Evolutionary conservation across 2,329 filamentous ascomycete genomes (phyloP).

Genomic region (Fusarium sp.): DNA sequence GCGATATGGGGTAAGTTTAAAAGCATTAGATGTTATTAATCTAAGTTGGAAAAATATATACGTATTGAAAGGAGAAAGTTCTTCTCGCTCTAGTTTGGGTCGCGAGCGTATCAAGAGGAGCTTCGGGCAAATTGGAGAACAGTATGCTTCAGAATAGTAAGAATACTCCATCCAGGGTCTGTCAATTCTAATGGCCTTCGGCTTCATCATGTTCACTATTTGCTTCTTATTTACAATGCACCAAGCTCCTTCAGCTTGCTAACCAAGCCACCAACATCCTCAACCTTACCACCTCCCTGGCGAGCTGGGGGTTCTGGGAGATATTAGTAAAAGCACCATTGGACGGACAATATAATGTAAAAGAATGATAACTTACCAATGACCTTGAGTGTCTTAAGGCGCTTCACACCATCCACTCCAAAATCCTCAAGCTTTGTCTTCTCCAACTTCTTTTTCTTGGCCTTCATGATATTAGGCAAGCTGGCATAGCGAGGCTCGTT

Average conservation of each 20-base stretch:
- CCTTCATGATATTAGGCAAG: conserved; percentile 99
- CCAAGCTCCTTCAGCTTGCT: conserved; percentile 95
- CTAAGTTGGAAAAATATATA: neutral
- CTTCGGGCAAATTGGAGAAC: neutral
- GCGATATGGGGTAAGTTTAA: neutral
- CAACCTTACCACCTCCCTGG: conserved; percentile 95
- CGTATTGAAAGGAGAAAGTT: neutral
- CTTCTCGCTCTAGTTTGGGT: neutral
- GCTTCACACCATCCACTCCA: conserved; percentile 76
- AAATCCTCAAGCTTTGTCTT: conserved; percentile 90
- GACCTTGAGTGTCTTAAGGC: conserved; percentile 92
- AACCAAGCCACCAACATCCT: conserved; percentile 95
- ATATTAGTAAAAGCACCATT: conserved; percentile 6
- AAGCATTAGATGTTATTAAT: neutral
- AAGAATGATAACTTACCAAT: conserved; percentile 64
- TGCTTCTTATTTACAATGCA: conserved; percentile 68
- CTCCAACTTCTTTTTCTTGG: conserved; percentile 98
- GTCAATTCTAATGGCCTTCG: neutral
- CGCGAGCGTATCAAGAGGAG: neutral
- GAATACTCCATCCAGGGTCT: neutral
- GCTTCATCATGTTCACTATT: neutral
- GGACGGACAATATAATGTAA: neutral
- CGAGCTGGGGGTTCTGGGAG: conserved; percentile 80
- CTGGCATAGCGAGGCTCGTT: conserved; percentile 96
- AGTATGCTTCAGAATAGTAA: neutral